phyloP scores from a whole-genome alignment of 768 basidiomycete genomes.

The Auriscalpium microsporum region DNA sequence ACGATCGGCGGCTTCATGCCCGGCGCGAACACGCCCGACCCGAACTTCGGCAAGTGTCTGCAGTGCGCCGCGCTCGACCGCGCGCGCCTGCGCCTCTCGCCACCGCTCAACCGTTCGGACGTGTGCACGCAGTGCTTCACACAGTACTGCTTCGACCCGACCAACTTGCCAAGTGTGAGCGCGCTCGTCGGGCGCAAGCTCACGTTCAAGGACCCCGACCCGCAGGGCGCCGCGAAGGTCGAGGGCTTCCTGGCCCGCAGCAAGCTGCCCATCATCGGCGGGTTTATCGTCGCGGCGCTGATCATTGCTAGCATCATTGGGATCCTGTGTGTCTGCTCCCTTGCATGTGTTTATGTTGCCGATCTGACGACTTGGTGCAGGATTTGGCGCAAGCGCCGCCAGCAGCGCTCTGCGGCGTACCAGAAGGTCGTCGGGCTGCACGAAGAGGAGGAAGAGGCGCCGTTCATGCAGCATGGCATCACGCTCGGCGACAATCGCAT shows the following conservation, averaged over 20 bases:
- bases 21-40: constrained; percentile 47
- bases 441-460: neutral
- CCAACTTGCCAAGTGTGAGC: constrained; percentile 9
- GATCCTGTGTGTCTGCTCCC: constrained; percentile 24
- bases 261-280: constrained; percentile 42
- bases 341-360: neutral
- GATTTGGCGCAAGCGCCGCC: constrained; percentile 10
- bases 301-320: constrained; percentile 31
- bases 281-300: constrained; percentile 31
- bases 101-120: constrained; percentile 16
- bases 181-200: constrained; percentile 31
- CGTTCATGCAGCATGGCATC: no score
- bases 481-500: no score
- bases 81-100: constrained; percentile 11
- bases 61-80: constrained; percentile 56
- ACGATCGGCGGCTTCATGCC: constrained; percentile 55
- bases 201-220: constrained; percentile 47
- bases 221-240: constrained; percentile 35
- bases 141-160: constrained; percentile 24
- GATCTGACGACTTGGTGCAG: neutral
- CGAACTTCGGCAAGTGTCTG: constrained; percentile 56
- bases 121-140: constrained; percentile 21
- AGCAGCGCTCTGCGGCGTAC: neutral
- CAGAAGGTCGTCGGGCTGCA: constrained; percentile 2
- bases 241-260: constrained; percentile 34